Percentiles rank a stretch among this genome's conserved stretches.
phyloP scores from a whole-genome alignment of 148 eudicot species.

The Mesembryanthemum crystallinum region DNA sequence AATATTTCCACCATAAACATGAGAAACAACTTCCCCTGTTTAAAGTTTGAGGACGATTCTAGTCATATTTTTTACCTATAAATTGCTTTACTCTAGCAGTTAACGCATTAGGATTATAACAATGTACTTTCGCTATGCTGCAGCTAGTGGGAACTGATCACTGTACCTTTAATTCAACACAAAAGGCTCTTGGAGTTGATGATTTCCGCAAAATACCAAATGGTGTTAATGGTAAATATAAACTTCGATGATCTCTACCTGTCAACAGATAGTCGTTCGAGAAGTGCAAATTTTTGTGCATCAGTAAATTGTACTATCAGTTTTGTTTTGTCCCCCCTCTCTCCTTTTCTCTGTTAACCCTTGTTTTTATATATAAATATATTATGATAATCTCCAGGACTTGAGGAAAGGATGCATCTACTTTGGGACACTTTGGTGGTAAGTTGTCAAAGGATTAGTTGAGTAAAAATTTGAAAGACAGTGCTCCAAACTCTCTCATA shows the following conservation, averaged over 20 bases:
- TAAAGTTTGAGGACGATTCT: not conserved
- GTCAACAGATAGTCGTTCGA: not conserved
- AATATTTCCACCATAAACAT: not conserved
- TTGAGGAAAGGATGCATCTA: conserved; percentile 97
- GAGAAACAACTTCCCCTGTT: not conserved
- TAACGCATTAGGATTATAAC: not conserved
- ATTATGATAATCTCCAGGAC: conserved; percentile 37
- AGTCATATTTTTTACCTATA: conserved; percentile 1
- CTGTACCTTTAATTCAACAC: conserved; percentile 87
- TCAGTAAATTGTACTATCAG: not conserved
- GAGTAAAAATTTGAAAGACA: not conserved
- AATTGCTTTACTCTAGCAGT: not conserved
- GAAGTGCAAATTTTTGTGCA: not conserved
- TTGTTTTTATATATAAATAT: too few relatives aligned
- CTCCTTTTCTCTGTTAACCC: too few relatives aligned
- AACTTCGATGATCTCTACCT: not conserved
- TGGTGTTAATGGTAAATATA: conserved; percentile 80
- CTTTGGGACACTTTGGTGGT: conserved; percentile 98
- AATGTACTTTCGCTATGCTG: conserved; percentile 23
- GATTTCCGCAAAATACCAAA: conserved; percentile 96
- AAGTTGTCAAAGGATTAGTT: conserved; percentile 22
- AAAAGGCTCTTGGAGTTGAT: conserved; percentile 76
- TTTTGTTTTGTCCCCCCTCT: not conserved
- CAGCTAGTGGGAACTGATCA: conserved; percentile 99
- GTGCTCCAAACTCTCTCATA: not conserved